Evolutionary conservation across 768 basidiomycete species (phyloP), one percentile per base, ranked within the genome.

Genomic region (Mycena vulgaris): DNA sequence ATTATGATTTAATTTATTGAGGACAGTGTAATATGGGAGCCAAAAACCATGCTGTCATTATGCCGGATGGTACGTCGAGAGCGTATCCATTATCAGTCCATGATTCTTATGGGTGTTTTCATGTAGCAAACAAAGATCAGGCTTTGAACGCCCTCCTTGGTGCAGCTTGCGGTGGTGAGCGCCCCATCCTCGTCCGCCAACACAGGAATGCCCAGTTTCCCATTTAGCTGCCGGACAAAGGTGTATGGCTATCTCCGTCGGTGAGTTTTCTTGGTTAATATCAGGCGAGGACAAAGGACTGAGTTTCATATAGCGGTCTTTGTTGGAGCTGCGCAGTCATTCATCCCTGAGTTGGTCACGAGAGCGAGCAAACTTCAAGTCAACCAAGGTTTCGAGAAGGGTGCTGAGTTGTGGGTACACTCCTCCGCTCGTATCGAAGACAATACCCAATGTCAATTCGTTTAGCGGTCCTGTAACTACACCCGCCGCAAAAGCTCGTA

Each of bases 241-340:
- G 69, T 99, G 97, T 83, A 98, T 98, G 96, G 96, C 96, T 14
- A 84, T 97, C 45, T 97, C 96, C 23, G 95, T 97, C 39, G 93
- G 95, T 93, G 71, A 76, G 90, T 47, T 21, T 31, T 5, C 47
- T 45, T 62, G 37, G n/a, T 57, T 39, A 14, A 25, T 48, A 3
- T 45, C 5, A 53, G 16, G 49, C 11, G 28, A 48, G 14, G 28
- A 10, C 31, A 13, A 31, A 11, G 11, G 37, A 52, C 25, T 48
- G 21, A 62, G 2, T 19, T 28, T 33, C 13, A 28, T 16, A 21
- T 51, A 92, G 92, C 86, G 23, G 81, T 98, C 37, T 87, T 97
- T 60, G 95, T 99, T 37, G 97, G 97, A 30, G 85, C 90, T 39
- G 85, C 90, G 42, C 87, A 89, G 56, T 83, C 89, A 11, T 98